Evolutionary conservation across 106 monocot genomes (phyloP).

Genomic region (Dioscorea zingiberensis): DNA sequence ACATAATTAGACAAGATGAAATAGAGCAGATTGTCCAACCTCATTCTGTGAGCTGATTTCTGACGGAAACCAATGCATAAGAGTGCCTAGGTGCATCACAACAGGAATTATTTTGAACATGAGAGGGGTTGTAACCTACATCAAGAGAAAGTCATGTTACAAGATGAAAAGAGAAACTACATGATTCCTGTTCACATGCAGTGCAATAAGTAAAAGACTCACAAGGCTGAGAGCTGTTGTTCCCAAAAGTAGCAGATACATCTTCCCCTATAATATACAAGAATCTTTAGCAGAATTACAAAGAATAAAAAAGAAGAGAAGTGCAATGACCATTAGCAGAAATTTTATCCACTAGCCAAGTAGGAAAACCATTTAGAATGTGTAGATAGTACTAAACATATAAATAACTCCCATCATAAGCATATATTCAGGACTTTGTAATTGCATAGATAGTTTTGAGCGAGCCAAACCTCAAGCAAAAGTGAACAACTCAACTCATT

Average conservation of each 20-base stretch:
- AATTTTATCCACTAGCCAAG: too few relatives aligned
- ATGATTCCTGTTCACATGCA: not conserved
- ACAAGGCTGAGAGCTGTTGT: slow-evolving; percentile 98
- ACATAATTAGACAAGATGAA: too few relatives aligned
- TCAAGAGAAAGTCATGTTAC: not conserved
- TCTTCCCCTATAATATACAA: slow-evolving; percentile 58
- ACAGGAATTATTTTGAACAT: slow-evolving; percentile 73
- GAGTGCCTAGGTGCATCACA: slow-evolving; percentile 60
- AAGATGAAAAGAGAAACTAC: not conserved
- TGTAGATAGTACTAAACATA: too few relatives aligned
- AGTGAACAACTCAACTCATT: too few relatives aligned
- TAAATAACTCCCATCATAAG: too few relatives aligned
- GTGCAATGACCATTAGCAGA: too few relatives aligned
- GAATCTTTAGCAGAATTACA: not conserved
- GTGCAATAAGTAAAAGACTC: slow-evolving; percentile 7
- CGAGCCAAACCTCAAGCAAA: too few relatives aligned
- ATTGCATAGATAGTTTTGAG: too few relatives aligned
- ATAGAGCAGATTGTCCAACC: slow-evolving; percentile 15
- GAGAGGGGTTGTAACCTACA: slow-evolving; percentile 74
- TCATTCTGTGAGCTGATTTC: slow-evolving; percentile 58
- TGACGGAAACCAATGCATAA: slow-evolving; percentile 75
- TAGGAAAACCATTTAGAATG: too few relatives aligned
- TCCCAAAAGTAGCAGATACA: slow-evolving; percentile 92
- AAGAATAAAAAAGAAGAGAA: slow-evolving; percentile 1
- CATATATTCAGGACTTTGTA: too few relatives aligned